Percentiles rank a stretch among this genome's conserved stretches.
phyloP scores from a whole-genome alignment of 2,329 filamentous ascomycete genomes.

The Aspergillus oerlinghausenensis region DNA sequence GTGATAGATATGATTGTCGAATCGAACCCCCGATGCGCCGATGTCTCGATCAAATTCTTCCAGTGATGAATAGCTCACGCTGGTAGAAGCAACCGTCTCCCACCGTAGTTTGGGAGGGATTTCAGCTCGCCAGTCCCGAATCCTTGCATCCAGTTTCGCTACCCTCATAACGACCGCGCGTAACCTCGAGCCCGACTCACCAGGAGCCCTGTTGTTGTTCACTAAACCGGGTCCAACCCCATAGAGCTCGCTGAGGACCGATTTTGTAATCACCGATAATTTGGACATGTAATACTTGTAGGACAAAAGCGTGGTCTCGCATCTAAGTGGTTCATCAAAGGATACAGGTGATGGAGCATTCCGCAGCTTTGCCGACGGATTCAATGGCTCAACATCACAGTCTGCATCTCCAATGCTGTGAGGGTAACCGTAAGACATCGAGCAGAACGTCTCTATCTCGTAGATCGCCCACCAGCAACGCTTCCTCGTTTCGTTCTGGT shows the following conservation, averaged over 20 bases:
- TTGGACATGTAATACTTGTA: constrained; percentile 26
- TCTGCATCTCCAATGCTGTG: constrained; percentile 29
- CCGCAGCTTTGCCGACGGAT: constrained; percentile 18
- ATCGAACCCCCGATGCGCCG: constrained; percentile 17
- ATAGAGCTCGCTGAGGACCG: constrained; percentile 16
- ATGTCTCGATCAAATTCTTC: constrained; percentile 21
- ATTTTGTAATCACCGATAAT: constrained; percentile 15
- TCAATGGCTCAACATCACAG: constrained; percentile 27
- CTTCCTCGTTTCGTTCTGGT: constrained; percentile 26
- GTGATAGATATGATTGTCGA: constrained; percentile 25
- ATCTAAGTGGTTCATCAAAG: constrained; percentile 5
- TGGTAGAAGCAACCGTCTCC: neutral
- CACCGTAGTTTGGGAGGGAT: constrained; percentile 11
- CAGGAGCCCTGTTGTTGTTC: neutral
- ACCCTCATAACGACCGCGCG: constrained; percentile 8
- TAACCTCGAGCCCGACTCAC: neutral
- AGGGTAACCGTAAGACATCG: constrained; percentile 39
- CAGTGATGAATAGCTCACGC: constrained; percentile 9
- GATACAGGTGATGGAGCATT: constrained; percentile 4
- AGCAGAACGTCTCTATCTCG: constrained; percentile 40
- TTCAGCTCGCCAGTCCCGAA: constrained; percentile 14
- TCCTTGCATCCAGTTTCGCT: neutral
- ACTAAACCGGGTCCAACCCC: constrained; percentile 4
- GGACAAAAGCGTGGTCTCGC: constrained; percentile 13
- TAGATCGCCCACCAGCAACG: constrained; percentile 42